These are phyloP conservation scores for Zychaea mexicana DNA, from an alignment of 371 early-diverging fungal genomes.

Conservation along the genomic window DNA sequence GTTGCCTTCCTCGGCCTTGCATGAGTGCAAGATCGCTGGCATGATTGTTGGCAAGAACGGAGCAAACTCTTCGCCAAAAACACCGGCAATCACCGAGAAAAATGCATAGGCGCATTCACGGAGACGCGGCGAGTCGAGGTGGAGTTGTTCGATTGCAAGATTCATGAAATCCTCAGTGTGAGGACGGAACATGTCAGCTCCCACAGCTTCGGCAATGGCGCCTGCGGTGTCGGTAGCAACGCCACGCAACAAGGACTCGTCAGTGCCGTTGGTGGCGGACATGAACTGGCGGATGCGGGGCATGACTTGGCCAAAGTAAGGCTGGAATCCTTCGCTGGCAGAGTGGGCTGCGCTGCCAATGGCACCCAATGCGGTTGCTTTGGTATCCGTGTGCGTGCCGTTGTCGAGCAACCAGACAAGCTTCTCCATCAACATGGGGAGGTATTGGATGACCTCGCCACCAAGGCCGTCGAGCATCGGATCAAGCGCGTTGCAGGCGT, in stretches of 20 bases:
- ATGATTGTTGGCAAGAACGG: slow-evolving; percentile 73
- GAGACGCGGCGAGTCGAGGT: slow-evolving; percentile 68
- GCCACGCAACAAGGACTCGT: slow-evolving; percentile 74
- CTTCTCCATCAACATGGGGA: slow-evolving; percentile 79
- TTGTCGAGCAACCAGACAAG: slow-evolving; percentile 71
- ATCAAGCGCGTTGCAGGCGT: slow-evolving; percentile 82
- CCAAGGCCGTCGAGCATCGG: slow-evolving; percentile 80
- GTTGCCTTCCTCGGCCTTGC: slow-evolving; percentile 69
- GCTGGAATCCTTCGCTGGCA: slow-evolving; percentile 67
- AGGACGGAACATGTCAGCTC: slow-evolving; percentile 78
- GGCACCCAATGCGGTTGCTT: slow-evolving; percentile 77
- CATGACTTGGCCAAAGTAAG: slow-evolving; percentile 78
- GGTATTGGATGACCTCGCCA: slow-evolving; percentile 71
- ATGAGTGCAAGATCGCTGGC: slow-evolving; percentile 75
- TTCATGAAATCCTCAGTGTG: slow-evolving; percentile 71
- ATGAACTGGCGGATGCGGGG: slow-evolving; percentile 70
- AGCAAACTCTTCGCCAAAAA: slow-evolving; percentile 78
- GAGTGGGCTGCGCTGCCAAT: slow-evolving; percentile 88
- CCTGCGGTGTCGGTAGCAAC: slow-evolving; percentile 84
- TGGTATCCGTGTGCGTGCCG: slow-evolving; percentile 57
- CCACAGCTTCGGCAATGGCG: slow-evolving; percentile 83
- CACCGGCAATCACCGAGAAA: slow-evolving; percentile 77
- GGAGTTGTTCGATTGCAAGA: slow-evolving; percentile 76
- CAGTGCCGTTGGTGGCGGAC: slow-evolving; percentile 60
- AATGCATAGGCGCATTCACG: slow-evolving; percentile 84